Conservation (phyloP, 306 rosid genomes). For the Trifolium dubium region DNA sequence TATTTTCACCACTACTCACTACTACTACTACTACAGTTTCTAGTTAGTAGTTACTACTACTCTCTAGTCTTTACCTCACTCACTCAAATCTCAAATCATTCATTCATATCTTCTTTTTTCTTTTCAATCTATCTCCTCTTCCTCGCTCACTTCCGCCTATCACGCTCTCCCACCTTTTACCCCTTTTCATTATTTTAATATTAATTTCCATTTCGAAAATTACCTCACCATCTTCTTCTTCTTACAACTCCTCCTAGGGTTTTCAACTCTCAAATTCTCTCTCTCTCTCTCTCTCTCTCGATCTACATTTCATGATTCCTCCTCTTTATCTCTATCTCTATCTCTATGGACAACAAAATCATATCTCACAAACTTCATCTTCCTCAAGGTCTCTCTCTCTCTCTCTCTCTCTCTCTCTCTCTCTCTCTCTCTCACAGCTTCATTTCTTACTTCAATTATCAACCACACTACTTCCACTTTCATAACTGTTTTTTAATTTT, state of each 20-base stretch:
- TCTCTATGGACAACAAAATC: conserved; percentile 59
- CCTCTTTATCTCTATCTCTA: neutral
- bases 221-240: neutral
- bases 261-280: neutral
- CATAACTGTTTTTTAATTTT: neutral
- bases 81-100: neutral
- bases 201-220: neutral
- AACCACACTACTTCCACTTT: neutral
- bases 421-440: neutral
- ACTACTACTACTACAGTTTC: too few species aligned
- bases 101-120: neutral
- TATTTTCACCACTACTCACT: too few species aligned
- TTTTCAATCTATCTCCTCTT: conserved; percentile 2
- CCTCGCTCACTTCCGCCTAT: neutral
- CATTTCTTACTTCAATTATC: neutral
- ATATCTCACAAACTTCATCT: conserved; percentile 49
- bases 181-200: neutral
- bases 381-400: conserved; percentile 53
- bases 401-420: neutral
- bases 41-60: too few species aligned
- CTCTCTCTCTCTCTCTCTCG: conserved; percentile 1
- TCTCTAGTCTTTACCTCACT: neutral
- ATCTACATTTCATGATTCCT: conserved; percentile 53
- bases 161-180: neutral
- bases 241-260: conserved; percentile 34